These are phyloP conservation scores for Biancaea sappan DNA, from an alignment of 306 rosid species.

Conservation along the genomic window DNA sequence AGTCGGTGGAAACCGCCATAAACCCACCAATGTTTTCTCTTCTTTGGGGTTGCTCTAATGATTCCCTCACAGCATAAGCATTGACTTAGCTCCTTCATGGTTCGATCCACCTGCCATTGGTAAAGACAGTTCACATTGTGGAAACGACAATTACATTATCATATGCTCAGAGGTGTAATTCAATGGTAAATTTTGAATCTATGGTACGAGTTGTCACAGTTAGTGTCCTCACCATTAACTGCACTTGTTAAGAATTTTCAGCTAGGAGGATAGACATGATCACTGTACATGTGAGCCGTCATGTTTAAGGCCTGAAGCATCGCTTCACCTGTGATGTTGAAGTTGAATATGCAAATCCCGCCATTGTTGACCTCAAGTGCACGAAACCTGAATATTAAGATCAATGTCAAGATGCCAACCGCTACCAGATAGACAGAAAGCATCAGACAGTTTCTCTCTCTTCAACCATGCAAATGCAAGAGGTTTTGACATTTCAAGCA, in stretches of 20 bases:
- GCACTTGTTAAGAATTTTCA: constrained; percentile 32
- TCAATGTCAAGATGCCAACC: constrained; percentile 27
- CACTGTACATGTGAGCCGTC: constrained; percentile 76
- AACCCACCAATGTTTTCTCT: not conserved
- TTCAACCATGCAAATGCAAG: constrained; percentile 18
- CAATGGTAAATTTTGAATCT: not conserved
- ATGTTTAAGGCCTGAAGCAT: constrained; percentile 69
- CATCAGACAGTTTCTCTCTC: not conserved
- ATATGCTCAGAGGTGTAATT: not conserved
- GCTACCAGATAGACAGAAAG: constrained; percentile 1
- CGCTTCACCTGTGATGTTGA: constrained; percentile 77
- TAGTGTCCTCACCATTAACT: not conserved
- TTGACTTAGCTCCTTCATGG: not conserved
- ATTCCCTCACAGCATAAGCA: constrained; percentile 3
- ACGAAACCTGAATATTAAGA: constrained; percentile 61
- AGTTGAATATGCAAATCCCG: constrained; percentile 65
- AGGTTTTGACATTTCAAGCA: constrained; percentile 30
- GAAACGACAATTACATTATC: constrained; percentile 7
- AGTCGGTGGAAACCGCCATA: not conserved
- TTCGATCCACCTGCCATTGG: not conserved
- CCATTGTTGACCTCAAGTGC: constrained; percentile 70
- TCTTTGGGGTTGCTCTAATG: not conserved
- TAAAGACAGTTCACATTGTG: not conserved
- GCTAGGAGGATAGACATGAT: constrained; percentile 59
- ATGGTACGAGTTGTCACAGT: not conserved